These are phyloP conservation scores for Beta corolliflora DNA, from an alignment of 179 eudicot genomes.

Conservation along the genomic window DNA sequence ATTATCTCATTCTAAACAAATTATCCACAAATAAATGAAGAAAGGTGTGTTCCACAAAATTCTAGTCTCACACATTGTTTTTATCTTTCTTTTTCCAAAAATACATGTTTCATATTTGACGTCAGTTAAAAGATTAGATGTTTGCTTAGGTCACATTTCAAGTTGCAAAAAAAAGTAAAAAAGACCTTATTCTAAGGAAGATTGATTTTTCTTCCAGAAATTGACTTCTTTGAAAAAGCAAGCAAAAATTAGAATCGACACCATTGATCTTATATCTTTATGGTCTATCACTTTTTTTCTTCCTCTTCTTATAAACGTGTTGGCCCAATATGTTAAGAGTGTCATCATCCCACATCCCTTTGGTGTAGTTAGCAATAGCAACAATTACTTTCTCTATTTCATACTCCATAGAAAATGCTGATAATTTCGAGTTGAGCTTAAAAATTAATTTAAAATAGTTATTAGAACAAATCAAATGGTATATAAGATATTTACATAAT, in stretches of 20 bases:
- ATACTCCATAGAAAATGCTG: background rate
- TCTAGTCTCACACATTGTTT: background rate
- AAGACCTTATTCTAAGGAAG: conserved; percentile 15
- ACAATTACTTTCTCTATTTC: background rate
- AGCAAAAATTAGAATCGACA: conserved; percentile 21
- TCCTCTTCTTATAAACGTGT: background rate
- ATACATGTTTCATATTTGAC: conserved; percentile 6
- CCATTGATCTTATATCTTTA: background rate
- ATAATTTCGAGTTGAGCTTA: too few relatives aligned
- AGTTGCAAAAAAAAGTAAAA: conserved; percentile 1
- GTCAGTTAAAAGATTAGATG: conserved; percentile 3
- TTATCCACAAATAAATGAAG: background rate
- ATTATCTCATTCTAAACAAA: background rate
- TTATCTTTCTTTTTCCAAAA: background rate
- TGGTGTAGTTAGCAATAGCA: background rate
- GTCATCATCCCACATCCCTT: background rate
- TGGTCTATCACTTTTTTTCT: background rate
- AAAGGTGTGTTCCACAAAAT: background rate
- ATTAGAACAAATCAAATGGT: too few relatives aligned
- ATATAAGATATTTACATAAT: too few relatives aligned
- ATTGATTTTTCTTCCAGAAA: conserved; percentile 19
- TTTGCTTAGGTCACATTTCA: background rate
- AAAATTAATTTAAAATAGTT: too few relatives aligned
- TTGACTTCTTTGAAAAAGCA: conserved; percentile 23
- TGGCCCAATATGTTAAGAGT: background rate